phyloP scores from a whole-genome alignment of 495 filamentous ascomycete species.

The Evansstolkia leycettana region DNA sequence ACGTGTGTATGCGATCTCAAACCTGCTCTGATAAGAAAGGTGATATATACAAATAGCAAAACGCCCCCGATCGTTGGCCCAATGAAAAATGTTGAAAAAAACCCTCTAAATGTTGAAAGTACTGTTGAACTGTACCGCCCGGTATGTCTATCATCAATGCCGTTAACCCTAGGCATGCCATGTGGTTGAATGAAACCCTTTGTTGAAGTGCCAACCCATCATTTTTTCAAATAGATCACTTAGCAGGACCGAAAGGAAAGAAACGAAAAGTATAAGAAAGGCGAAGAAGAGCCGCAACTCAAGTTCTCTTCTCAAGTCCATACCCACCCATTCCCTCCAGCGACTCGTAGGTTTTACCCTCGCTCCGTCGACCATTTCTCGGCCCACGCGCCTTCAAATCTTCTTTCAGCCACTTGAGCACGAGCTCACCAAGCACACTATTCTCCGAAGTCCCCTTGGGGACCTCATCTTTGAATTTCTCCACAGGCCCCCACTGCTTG shows the following conservation, averaged over 20 bases:
- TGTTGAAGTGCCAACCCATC: not conserved
- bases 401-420: constrained; percentile 73
- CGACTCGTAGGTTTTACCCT: constrained; percentile 59
- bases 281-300: not conserved
- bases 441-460: constrained; percentile 42
- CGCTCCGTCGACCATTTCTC: constrained; percentile 43
- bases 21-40: constrained; percentile 14
- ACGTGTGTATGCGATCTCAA: constrained; percentile 51
- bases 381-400: constrained; percentile 76
- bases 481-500: constrained; percentile 67
- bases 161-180: constrained; percentile 14
- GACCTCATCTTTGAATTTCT: constrained; percentile 35
- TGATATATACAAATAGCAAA: constrained; percentile 5
- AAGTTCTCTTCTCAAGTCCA: constrained; percentile 53
- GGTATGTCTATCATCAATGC: constrained; percentile 10
- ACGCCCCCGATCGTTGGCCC: not conserved
- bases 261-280: not conserved
- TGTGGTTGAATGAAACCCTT: not conserved
- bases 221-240: not conserved
- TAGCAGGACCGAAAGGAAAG: too few species aligned
- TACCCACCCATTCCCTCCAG: constrained; percentile 67
- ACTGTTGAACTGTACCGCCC: constrained; percentile 2
- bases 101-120: constrained; percentile 19
- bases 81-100: constrained; percentile 18
- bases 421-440: constrained; percentile 68